Evolutionary conservation across 768 basidiomycete genomes (phyloP), one percentile per base, ranked within the genome.

Genomic region (Tremella fuciformis): DNA sequence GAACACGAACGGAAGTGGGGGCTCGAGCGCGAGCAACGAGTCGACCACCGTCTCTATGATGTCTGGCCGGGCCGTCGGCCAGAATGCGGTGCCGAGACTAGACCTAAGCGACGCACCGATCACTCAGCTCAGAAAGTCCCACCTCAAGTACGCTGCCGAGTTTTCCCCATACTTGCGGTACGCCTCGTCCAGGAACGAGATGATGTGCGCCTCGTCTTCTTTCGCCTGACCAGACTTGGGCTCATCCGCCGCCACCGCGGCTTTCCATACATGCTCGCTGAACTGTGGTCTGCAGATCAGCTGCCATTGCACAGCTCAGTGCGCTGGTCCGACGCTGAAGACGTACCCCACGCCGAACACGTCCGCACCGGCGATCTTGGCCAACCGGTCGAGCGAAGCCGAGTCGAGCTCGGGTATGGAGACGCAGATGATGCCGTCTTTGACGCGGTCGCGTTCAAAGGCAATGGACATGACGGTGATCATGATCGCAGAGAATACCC

Each of bases 11-110:
- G 61, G 61, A 18, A 63, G 34, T 1, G 61, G 53, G 8, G 57
- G 57, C n/a, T 63, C 57, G 52, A 58, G 6, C 19, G 41, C 38
- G 21, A 63, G 57, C 9, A 63, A 42, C 7, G 58, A 58, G 6
- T 49, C 34, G 52, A 63, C 21, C 2, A 63, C 47, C 3, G 37
- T 59, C 8, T 34, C 41, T 13, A 63, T 63, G 24, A 58, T 24
- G 11, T 52, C 44, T 7, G 61, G 61, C 19, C 57, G 57, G n/a
- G 24, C 25, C 7, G 26, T 48, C 13, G 58, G 61, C 61, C 61
- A 63, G 52, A 58, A 58, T 18, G 39, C 48, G 24, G 61, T 58
- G 6, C 61, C 61, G 42, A 63, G 37, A 37, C 58, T 59, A 51
- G 21, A 44, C 22, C 26, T 21, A 18, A 2, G 21, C 4, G 16